Evolutionary conservation across 371 early-diverging fungal species (phyloP), one percentile per base, ranked within the genome.

Genomic region (Chytridium lagenaria): DNA sequence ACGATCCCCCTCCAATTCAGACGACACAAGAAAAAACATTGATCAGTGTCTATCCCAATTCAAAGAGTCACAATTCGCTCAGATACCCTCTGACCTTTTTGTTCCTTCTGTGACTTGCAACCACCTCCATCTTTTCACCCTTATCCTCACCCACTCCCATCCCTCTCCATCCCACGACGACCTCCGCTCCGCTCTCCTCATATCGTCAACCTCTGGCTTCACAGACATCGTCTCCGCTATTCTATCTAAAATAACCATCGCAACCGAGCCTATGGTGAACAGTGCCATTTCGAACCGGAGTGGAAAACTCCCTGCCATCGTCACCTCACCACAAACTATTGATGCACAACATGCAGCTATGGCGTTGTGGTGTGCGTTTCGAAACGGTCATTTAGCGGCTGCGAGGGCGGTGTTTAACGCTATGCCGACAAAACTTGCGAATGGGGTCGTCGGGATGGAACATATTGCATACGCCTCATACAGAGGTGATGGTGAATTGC

Each of bases 361-460:
- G 61, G 36, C 37, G 7, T 23, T 61, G 34, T 61, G 61, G 61
- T 16, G 7, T 3, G 30, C 61, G 5, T 36, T 61, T 34, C 61
- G 37, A 16, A 10, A 3, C 15, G 26, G 26, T 10, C 61, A 61
- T 34, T 10, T 61, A 10, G 31, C 61, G 31, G 36, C 37, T 3
- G 61, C 37, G 10, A 3, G 61, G 12, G 36, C 37, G 10, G 12
- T 61, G 2, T 61, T 61, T 26, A 30, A 61, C 37, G 7, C 10
- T 12, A 34, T 61, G 61, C 61, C 61, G 5, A 3, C 61, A 26
- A 28, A 61, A 7, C 3, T 23, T 61, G 12, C 36, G 5, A 15
- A 33, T 2, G 71, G 63, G 12, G 49, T 40, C 44, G 28, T 66
- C 26, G 66, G 66, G 28, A 19, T 66, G 23, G 66, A 66, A 28